Conservation (phyloP, 306 rosid genomes). For the Biancaea sappan region DNA sequence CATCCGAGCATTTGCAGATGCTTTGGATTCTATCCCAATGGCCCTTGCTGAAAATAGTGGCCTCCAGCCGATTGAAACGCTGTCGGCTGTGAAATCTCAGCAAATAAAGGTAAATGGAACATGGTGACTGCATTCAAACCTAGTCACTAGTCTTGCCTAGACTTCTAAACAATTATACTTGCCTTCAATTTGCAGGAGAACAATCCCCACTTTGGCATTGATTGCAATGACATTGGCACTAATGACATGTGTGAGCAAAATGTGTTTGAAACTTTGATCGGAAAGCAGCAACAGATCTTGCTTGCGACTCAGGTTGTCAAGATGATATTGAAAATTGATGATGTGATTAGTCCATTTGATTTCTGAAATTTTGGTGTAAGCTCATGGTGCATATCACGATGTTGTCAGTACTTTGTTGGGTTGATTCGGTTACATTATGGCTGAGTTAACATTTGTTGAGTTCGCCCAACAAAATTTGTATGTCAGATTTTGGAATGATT, state of each 20-base stretch:
- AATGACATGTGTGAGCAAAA: constrained; percentile 92
- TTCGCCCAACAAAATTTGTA: constrained; percentile 25
- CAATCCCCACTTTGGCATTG: constrained; percentile 77
- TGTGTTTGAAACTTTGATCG: constrained; percentile 87
- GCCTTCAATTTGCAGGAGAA: constrained; percentile 60
- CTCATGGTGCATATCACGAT: constrained; percentile 10
- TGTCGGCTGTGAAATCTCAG: constrained; percentile 86
- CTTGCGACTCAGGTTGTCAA: constrained; percentile 96
- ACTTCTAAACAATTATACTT: background rate
- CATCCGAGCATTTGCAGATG: constrained; percentile 91
- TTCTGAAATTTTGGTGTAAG: constrained; percentile 40
- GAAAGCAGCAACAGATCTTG: constrained; percentile 92
- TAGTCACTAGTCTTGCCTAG: background rate
- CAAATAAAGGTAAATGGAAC: constrained; percentile 72
- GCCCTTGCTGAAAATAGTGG: constrained; percentile 99
- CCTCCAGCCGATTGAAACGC: constrained; percentile 92
- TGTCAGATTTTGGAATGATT: constrained; percentile 43
- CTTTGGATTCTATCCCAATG: constrained; percentile 88
- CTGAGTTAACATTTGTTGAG: constrained; percentile 15
- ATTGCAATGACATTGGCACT: constrained; percentile 91
- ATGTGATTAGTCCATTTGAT: constrained; percentile 77
- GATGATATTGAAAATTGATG: constrained; percentile 95
- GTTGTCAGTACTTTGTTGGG: constrained; percentile 21
- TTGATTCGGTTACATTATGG: constrained; percentile 28
- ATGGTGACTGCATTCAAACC: background rate